A percentile compares a stretch with the other conserved stretches of the same genome.
phyloP scores from a whole-genome alignment of 805 yeast species.

The Ogataea polymorpha region DNA sequence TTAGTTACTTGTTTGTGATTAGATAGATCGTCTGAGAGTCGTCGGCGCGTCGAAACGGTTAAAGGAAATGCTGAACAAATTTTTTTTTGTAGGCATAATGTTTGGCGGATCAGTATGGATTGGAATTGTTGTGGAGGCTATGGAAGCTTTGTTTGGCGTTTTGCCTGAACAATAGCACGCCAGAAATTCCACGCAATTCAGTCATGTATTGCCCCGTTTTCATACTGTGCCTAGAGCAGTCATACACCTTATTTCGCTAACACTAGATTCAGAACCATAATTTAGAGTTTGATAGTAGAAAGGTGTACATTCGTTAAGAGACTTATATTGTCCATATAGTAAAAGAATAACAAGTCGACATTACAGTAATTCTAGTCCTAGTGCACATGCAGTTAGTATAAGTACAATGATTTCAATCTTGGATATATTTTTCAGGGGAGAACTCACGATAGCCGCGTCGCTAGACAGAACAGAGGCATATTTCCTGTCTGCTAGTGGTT shows the following conservation, averaged over 20 bases:
- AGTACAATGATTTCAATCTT: neutral
- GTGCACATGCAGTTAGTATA: constrained; percentile 10
- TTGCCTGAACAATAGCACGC: constrained; percentile 3
- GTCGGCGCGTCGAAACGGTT: neutral
- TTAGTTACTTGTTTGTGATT: neutral
- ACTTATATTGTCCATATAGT: constrained; percentile 1
- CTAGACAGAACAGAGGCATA: constrained; percentile 63
- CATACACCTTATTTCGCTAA: constrained; percentile 37
- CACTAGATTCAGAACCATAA: constrained; percentile 33
- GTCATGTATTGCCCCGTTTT: constrained; percentile 8
- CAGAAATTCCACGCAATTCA: neutral
- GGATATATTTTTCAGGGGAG: constrained; percentile 3
- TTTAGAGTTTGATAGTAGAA: constrained; percentile 40
- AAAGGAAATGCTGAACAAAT: neutral
- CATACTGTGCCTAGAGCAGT: constrained; percentile 20
- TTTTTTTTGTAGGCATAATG: constrained; percentile 3
- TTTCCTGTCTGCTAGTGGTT: constrained; percentile 59
- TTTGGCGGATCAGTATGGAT: constrained; percentile 5
- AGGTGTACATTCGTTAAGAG: constrained; percentile 30
- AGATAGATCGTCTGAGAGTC: neutral
- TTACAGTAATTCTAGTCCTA: constrained; percentile 4
- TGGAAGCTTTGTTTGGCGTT: constrained; percentile 1
- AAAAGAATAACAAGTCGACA: neutral
- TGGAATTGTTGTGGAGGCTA: neutral
- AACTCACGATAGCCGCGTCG: constrained; percentile 13